Evolutionary conservation across 2,329 filamentous ascomycete genomes (phyloP), one percentile per base, ranked within the genome.

Genomic region (Coniochaeta sp.): DNA sequence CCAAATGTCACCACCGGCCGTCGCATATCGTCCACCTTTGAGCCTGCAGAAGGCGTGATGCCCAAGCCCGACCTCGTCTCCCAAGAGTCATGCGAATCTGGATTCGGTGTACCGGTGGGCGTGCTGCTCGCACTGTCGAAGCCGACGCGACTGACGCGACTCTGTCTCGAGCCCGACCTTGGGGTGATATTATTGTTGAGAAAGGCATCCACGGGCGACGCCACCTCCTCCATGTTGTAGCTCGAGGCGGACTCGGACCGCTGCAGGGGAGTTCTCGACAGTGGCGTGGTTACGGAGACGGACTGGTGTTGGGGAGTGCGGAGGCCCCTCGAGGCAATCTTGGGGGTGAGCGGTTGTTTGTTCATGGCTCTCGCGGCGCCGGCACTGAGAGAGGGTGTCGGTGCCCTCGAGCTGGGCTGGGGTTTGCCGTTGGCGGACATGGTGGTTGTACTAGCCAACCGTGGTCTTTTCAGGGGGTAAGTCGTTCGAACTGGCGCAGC

Each of bases 101-200:
- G 63, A 48, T 68, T 78, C 5, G 83, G 82, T 0, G 82, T 86
- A 52, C 74, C 77, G 55, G 68, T 80, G 3, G 88, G 85, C 1
- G 89, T 90, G 28, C 78, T 80, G 53, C 76, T 79, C 24, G 78
- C 70, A 65, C 86, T 90, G 64, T 89, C 83, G 52, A 42, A 42
- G 38, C 38, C 38, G 10, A 42, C 38, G 10, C 38, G 38, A 24
- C 38, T 42, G 18, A 84, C 79, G 58, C 89, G 83, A 59, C 75
- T 83, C 65, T 83, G 89, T 55, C 91, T 79, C 48, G 83, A 75
- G 8, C 86, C 86, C 8, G 90, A 90, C 57, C 91, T 82, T 48
- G 90, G 89, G 3, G 91, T 95, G 63, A 91, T 73, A 65, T 89
- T 91, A 65, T 71, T 78, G 67, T 68, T 82, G 42, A 90, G 69